Conservation (phyloP, 345 rosid genomes). For the Chamaenerion angustifolium region DNA sequence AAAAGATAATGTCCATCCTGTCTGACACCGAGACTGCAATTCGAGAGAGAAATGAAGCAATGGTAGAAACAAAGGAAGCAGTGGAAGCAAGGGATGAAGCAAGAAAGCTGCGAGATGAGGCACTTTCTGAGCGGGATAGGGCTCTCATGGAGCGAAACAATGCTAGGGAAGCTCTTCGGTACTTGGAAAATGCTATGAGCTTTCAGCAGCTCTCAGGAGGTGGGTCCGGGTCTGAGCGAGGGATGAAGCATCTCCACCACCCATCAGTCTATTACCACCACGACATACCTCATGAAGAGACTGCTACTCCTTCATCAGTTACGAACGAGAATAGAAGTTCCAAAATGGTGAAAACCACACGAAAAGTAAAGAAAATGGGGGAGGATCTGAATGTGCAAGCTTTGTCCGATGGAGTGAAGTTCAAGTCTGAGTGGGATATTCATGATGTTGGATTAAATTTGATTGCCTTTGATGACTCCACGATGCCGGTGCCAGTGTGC, state of each 20-base stretch:
- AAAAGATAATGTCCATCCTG: conserved; percentile 73
- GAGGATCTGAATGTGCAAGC: conserved; percentile 49
- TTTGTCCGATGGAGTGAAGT: conserved; percentile 36
- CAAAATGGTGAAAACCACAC: conserved; percentile 17
- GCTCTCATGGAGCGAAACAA: conserved; percentile 78
- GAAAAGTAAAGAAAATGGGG: conserved; percentile 39
- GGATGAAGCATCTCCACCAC: conserved; percentile 37
- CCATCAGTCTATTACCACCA: conserved; percentile 9
- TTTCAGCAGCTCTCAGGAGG: conserved; percentile 30
- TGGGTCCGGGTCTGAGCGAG: conserved; percentile 14
- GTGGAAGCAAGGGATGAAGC: conserved; percentile 67
- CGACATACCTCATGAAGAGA: too few relatives aligned
- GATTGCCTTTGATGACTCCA: conserved; percentile 40
- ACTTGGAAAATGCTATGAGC: conserved; percentile 33
- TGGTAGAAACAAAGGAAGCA: conserved; percentile 61
- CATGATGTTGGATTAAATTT: conserved; percentile 46
- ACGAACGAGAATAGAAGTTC: conserved; percentile 21
- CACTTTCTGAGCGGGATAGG: conserved; percentile 56
- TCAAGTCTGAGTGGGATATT: conserved; percentile 50
- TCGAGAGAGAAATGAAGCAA: conserved; percentile 52
- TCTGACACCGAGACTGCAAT: conserved; percentile 73
- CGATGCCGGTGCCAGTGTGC: conserved; percentile 73
- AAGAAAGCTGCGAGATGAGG: conserved; percentile 65
- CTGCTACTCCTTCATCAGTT: too few relatives aligned
- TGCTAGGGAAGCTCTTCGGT: conserved; percentile 56